Evolutionary conservation across 1,139 yeast genomes (phyloP).

Genomic region (Debaryomyces robertsiae): DNA sequence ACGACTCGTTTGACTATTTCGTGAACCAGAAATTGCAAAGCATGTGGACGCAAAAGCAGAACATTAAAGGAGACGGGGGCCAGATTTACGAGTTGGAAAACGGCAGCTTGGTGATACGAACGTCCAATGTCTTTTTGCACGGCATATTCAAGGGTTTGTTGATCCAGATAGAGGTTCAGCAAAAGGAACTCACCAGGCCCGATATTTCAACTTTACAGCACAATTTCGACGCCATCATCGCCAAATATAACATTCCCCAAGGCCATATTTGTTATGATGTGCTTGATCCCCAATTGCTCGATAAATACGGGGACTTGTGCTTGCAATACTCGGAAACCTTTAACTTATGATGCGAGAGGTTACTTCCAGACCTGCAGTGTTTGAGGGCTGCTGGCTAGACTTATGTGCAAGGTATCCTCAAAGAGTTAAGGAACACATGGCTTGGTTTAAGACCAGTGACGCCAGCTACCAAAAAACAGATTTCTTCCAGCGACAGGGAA

Average conservation of each 20-base stretch:
- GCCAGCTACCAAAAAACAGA: too few species aligned
- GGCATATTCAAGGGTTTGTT: conserved; percentile 74
- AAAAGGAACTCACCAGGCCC: conserved; percentile 14
- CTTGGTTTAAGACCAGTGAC: too few species aligned
- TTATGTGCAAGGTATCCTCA: too few species aligned
- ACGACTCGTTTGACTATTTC: conserved; percentile 52
- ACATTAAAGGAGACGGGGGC: conserved; percentile 79
- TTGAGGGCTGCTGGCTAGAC: too few species aligned
- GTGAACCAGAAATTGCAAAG: conserved; percentile 63
- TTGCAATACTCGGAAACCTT: conserved; percentile 50
- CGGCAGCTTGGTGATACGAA: conserved; percentile 50
- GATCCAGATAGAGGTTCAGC: conserved; percentile 52
- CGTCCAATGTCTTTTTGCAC: conserved; percentile 73
- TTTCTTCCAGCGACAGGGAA: too few species aligned
- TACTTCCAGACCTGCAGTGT: too few species aligned
- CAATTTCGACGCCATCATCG: conserved; percentile 31
- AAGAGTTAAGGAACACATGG: too few species aligned
- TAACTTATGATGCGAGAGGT: conserved; percentile 29
- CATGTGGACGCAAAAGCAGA: conserved; percentile 71
- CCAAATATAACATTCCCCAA: conserved; percentile 42
- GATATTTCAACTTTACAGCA: conserved; percentile 19
- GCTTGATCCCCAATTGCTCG: conserved; percentile 30
- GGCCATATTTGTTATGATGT: conserved; percentile 43
- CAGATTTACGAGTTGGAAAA: conserved; percentile 57
- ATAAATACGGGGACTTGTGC: conserved; percentile 47